Evolutionary conservation across 257 asterid genomes (phyloP).

Genomic region (Hygrophila difformis): DNA sequence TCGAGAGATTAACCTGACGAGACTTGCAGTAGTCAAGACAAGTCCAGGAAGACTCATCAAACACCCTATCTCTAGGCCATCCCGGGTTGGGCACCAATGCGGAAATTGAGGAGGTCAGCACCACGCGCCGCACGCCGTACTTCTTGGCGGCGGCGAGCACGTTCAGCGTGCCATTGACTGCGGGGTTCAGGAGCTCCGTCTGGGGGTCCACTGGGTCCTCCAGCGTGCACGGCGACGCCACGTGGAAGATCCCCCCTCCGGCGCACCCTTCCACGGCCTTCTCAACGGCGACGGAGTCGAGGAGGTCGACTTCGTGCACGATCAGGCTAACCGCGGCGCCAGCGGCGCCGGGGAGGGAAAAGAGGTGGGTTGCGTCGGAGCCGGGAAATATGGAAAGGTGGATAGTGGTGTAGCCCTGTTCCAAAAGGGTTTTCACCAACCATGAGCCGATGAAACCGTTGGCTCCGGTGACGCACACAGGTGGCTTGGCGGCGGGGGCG

Average conservation of each 20-base stretch:
- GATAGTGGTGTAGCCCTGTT: constrained; percentile 69
- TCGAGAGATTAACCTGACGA: constrained; percentile 45
- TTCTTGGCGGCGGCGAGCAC: constrained; percentile 77
- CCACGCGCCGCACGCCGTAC: constrained; percentile 66
- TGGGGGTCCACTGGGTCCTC: constrained; percentile 83
- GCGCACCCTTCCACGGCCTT: constrained; percentile 55
- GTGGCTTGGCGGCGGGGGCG: constrained; percentile 22
- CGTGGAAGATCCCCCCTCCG: constrained; percentile 84
- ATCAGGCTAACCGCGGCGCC: constrained; percentile 25
- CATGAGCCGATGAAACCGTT: constrained; percentile 92
- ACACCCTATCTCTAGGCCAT: constrained; percentile 48
- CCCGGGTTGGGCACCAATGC: constrained; percentile 79
- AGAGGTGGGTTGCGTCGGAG: constrained; percentile 65
- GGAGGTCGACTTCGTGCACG: constrained; percentile 53
- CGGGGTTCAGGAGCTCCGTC: constrained; percentile 74
- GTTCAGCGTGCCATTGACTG: constrained; percentile 68
- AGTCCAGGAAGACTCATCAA: constrained; percentile 84
- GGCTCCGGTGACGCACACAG: constrained; percentile 92
- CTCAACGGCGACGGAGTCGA: constrained; percentile 52
- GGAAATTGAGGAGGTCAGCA: constrained; percentile 81
- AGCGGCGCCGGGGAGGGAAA: constrained; percentile 56
- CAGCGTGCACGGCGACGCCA: constrained; percentile 88
- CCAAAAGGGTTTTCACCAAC: constrained; percentile 57
- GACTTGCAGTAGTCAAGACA: constrained; percentile 70
- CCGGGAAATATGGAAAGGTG: constrained; percentile 76